Percentiles rank a stretch among this genome's conserved stretches.
Evolutionary conservation across 108 stramenopile genomes (phyloP).

Genomic region (Pinguiococcus pyrenoidosus): DNA sequence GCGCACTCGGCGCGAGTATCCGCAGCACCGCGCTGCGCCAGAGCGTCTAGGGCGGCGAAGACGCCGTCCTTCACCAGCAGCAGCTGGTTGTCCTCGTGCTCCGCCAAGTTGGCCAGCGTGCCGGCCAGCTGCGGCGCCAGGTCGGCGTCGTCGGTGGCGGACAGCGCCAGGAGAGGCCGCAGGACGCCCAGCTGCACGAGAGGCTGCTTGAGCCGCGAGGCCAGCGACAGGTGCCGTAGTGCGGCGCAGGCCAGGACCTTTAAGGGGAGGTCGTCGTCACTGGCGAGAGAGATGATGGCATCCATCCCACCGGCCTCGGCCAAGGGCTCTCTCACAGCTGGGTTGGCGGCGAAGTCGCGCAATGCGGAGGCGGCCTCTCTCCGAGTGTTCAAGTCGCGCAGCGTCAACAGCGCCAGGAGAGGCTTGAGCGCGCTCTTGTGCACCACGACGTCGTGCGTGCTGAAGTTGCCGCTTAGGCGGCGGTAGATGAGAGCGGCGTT

Average conservation of each 20-base stretch:
- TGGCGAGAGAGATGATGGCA: slow-evolving; percentile 37
- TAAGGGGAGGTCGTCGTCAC: slow-evolving; percentile 36
- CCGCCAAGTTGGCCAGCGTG: slow-evolving; percentile 30
- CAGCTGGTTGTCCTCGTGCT: slow-evolving; percentile 34
- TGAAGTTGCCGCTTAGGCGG: slow-evolving; percentile 42
- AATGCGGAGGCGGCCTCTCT: slow-evolving; percentile 55
- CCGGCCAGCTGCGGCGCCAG: slow-evolving; percentile 32
- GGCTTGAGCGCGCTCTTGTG: slow-evolving; percentile 43
- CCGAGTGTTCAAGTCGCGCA: slow-evolving; percentile 26
- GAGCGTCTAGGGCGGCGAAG: no score
- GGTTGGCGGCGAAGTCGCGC: slow-evolving; percentile 54
- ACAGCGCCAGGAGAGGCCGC: slow-evolving; percentile 36
- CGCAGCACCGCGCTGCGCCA: no score
- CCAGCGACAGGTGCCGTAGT: slow-evolving; percentile 48
- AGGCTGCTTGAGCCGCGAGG: slow-evolving; percentile 40
- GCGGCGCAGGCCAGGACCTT: slow-evolving; percentile 45
- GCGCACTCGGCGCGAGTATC: no score
- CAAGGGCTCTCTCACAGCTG: slow-evolving; percentile 48
- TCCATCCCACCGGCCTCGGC: slow-evolving; percentile 45
- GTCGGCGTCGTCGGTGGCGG: slow-evolving; percentile 28
- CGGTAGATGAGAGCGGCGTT: slow-evolving; percentile 52
- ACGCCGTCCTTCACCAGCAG: slow-evolving; percentile 30
- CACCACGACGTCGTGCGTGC: slow-evolving; percentile 47
- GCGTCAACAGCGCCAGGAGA: slow-evolving; percentile 32
- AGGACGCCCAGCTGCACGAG: slow-evolving; percentile 49